A percentile compares a stretch with the other conserved stretches of the same genome.
Evolutionary conservation across 1,284 basidiomycete genomes (phyloP).

Genomic region (Tilletia walkeri): DNA sequence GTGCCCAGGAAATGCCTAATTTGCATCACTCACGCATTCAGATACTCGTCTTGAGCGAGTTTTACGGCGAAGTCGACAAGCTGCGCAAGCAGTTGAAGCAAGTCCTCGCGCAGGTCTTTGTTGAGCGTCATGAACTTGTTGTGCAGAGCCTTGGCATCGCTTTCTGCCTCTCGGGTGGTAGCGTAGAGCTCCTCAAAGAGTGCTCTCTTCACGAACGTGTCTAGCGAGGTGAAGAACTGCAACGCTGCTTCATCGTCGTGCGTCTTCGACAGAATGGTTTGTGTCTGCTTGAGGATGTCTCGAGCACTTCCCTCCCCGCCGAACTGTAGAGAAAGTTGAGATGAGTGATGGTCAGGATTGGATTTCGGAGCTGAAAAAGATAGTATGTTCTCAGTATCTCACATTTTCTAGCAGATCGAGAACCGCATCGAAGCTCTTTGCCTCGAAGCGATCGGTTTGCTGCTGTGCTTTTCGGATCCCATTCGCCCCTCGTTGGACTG

Average conservation of each 20-base stretch:
- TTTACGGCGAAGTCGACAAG: constrained; percentile 14
- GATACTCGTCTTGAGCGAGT: constrained; percentile 21
- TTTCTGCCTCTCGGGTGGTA: constrained; percentile 18
- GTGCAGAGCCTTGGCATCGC: constrained; percentile 16
- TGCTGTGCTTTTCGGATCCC: constrained; percentile 1
- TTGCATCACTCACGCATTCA: background rate
- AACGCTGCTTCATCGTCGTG: constrained; percentile 22
- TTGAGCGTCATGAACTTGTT: constrained; percentile 17
- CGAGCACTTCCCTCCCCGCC: constrained; percentile 12
- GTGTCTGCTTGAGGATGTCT: constrained; percentile 18
- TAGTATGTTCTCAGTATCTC: background rate
- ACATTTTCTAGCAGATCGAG: constrained; percentile 28
- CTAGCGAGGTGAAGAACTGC: constrained; percentile 20
- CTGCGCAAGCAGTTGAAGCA: constrained; percentile 12
- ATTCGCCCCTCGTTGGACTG: background rate
- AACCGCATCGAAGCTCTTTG: constrained; percentile 8
- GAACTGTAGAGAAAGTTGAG: constrained; percentile 8
- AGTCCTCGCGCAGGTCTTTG: constrained; percentile 8
- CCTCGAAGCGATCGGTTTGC: constrained; percentile 13
- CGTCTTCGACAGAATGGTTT: constrained; percentile 16
- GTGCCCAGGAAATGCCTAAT: no score
- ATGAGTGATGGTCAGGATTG: no score
- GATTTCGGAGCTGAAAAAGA: no score
- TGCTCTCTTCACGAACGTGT: constrained; percentile 18
- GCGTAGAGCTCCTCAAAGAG: constrained; percentile 25